Percentiles rank a stretch among this genome's conserved stretches.
Evolutionary conservation across 495 filamentous ascomycete genomes (phyloP).

Genomic region (Tuber melanosporum): DNA sequence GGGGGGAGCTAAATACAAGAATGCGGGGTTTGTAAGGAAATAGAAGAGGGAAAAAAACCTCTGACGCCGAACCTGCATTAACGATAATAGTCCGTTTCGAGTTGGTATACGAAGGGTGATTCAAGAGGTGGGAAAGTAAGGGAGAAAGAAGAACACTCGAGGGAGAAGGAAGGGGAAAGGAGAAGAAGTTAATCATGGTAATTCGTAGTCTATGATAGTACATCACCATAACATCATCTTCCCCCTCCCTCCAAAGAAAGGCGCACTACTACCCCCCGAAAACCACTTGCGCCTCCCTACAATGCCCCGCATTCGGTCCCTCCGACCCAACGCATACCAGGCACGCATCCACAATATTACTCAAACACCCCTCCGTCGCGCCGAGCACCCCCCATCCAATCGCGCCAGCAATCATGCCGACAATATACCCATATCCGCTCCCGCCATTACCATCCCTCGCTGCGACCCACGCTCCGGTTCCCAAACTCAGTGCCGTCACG

Average conservation of each 20-base stretch:
- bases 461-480: slow-evolving; percentile 96
- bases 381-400: slow-evolving; percentile 94
- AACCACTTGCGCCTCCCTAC: slow-evolving; percentile 60
- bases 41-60: slow-evolving; percentile 9
- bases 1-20: background rate
- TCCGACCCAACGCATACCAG: slow-evolving; percentile 93
- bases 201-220: slow-evolving; percentile 9
- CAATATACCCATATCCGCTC: slow-evolving; percentile 91
- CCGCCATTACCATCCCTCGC: slow-evolving; percentile 65
- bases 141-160: slow-evolving; percentile 23
- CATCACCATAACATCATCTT: background rate
- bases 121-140: slow-evolving; percentile 8
- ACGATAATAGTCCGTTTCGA: background rate
- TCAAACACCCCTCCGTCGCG: slow-evolving; percentile 88
- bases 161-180: background rate
- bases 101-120: slow-evolving; percentile 15
- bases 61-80: slow-evolving; percentile 7
- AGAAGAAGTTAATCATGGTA: slow-evolving; percentile 2
- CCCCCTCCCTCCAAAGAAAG: background rate
- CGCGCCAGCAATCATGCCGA: slow-evolving; percentile 80
- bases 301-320: slow-evolving; percentile 48
- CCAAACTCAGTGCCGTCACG: slow-evolving; percentile 80
- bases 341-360: slow-evolving; percentile 84
- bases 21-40: slow-evolving; percentile 6
- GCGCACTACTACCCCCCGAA: slow-evolving; percentile 45